A percentile compares a stretch with the other conserved stretches of the same genome.
These are phyloP conservation scores for Xylariaceae sp. DNA, from an alignment of 2,329 filamentous ascomycete genomes.

Conservation along the genomic window DNA sequence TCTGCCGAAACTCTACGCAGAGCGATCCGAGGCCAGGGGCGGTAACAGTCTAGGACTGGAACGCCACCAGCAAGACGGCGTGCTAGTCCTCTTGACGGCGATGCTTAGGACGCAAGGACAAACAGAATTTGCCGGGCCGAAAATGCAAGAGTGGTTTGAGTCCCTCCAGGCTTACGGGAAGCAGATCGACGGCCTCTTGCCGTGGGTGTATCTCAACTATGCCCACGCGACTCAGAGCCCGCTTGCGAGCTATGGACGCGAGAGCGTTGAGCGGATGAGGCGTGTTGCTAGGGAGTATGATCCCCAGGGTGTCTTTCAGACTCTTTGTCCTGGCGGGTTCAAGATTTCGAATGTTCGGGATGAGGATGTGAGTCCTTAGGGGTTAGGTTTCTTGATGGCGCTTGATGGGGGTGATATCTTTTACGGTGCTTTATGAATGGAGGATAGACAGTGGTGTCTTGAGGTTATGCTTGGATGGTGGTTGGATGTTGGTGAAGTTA, in stretches of 20 bases:
- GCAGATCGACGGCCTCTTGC: neutral
- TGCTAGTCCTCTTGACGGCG: neutral
- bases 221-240: slow-evolving; percentile 6
- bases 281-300: slow-evolving; percentile 9
- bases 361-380: neutral
- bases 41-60: slow-evolving; percentile 12
- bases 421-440: too few relatives aligned
- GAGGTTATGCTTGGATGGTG: too few relatives aligned
- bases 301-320: slow-evolving; percentile 13
- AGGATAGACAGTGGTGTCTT: too few relatives aligned
- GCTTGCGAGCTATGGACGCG: slow-evolving; percentile 10
- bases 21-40: neutral
- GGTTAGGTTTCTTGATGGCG: neutral
- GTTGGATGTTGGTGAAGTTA: too few relatives aligned
- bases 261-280: slow-evolving; percentile 1
- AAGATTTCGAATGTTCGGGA: slow-evolving; percentile 3
- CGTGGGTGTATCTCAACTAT: slow-evolving; percentile 14
- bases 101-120: slow-evolving; percentile 8
- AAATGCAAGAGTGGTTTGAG: neutral
- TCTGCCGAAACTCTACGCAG: neutral
- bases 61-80: neutral
- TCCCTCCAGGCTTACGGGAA: slow-evolving; percentile 1
- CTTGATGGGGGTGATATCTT: neutral
- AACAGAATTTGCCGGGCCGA: neutral
- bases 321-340: slow-evolving; percentile 13